These are phyloP conservation scores for Chaetomium fimeti DNA, from an alignment of 495 filamentous ascomycete genomes.

Conservation along the genomic window DNA sequence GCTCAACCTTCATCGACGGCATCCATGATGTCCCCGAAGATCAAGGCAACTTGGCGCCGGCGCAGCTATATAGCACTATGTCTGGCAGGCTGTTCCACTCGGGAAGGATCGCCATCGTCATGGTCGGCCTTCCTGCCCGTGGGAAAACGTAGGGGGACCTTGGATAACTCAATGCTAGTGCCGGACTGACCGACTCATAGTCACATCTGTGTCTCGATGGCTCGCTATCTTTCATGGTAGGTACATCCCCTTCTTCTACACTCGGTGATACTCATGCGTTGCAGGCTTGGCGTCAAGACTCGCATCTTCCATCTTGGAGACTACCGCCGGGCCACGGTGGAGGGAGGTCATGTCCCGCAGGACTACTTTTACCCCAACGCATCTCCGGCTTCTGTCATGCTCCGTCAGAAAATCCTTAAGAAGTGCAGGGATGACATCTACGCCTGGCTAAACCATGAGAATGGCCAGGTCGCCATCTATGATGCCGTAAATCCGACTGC, in stretches of 20 bases:
- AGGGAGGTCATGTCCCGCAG: slow-evolving; percentile 82
- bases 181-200: slow-evolving; percentile 40
- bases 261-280: slow-evolving; percentile 22
- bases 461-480: slow-evolving; percentile 97
- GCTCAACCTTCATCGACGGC: slow-evolving; percentile 93
- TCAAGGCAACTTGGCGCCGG: slow-evolving; percentile 76
- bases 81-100: slow-evolving; percentile 96
- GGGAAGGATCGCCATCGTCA: slow-evolving; percentile 93
- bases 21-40: slow-evolving; percentile 91
- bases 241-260: slow-evolving; percentile 26
- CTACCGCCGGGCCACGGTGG: slow-evolving; percentile 88
- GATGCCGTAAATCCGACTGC: slow-evolving; percentile 96
- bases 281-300: slow-evolving; percentile 94
- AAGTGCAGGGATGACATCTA: slow-evolving; percentile 98
- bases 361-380: slow-evolving; percentile 99
- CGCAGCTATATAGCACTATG: slow-evolving; percentile 97
- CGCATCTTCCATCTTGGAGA: slow-evolving; percentile 96
- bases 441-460: slow-evolving; percentile 91
- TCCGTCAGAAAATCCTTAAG: slow-evolving; percentile 95
- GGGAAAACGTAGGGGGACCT: slow-evolving; percentile 74
- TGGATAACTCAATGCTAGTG: not conserved
- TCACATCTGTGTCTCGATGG: slow-evolving; percentile 92
- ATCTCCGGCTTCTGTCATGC: slow-evolving; percentile 77
- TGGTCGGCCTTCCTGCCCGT: slow-evolving; percentile 91
- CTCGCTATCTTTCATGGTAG: slow-evolving; percentile 91